Evolutionary conservation across 768 basidiomycete species (phyloP).

Genomic region (Suillus variegatus): DNA sequence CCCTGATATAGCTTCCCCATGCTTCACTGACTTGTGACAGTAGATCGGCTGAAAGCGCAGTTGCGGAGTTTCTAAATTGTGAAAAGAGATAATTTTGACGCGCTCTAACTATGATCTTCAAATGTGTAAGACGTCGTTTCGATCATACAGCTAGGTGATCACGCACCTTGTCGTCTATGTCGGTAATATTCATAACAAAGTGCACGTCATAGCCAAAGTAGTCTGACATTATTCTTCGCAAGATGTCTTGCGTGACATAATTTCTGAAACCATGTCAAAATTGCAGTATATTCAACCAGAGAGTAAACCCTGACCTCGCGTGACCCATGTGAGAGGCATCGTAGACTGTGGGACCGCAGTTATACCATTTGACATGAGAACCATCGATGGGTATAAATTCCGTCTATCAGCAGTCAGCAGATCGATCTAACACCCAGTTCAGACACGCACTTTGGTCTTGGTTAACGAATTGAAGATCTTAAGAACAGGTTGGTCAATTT

Average conservation of each 20-base stretch:
- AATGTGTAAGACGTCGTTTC: constrained; percentile 7
- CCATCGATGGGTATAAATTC: constrained; percentile 74
- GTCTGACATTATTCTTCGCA: constrained; percentile 86
- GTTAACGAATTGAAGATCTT: constrained; percentile 93
- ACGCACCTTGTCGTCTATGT: constrained; percentile 96
- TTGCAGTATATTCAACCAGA: constrained; percentile 3
- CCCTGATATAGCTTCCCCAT: constrained; percentile 65
- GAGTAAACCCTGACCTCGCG: constrained; percentile 64
- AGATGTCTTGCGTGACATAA: constrained; percentile 93
- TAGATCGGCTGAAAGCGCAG: constrained; percentile 55
- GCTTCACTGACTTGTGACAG: constrained; percentile 57
- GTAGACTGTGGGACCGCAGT: constrained; percentile 98
- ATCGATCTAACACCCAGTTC: constrained; percentile 16
- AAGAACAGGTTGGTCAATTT: constrained; percentile 49
- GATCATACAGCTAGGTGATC: constrained; percentile 1
- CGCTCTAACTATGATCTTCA: constrained; percentile 89
- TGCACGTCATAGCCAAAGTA: constrained; percentile 98
- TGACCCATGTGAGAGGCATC: constrained; percentile 99
- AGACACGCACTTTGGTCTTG: constrained; percentile 71
- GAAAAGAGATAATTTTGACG: constrained; percentile 77
- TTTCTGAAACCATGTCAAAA: constrained; percentile 54
- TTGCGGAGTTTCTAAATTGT: constrained; percentile 56
- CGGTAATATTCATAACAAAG: constrained; percentile 99
- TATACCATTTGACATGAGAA: constrained; percentile 93
- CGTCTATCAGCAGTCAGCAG: constrained; percentile 46